Evolutionary conservation across 768 basidiomycete species (phyloP), one percentile per base, ranked within the genome.

Genomic region (Butyriboletus loyo): DNA sequence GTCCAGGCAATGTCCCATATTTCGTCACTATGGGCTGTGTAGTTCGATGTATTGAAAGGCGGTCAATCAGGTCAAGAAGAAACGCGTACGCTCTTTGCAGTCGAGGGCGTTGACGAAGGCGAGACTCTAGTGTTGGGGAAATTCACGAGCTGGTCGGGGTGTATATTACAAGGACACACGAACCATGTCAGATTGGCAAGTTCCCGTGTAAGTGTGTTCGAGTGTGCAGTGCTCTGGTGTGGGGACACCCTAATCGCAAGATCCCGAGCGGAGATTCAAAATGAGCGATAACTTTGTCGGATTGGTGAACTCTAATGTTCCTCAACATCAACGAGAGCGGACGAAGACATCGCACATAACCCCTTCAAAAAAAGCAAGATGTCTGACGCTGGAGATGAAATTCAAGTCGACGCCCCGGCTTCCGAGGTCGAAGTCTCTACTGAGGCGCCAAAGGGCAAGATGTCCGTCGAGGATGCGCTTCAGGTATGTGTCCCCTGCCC

Each of bases 331-430:
- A 92, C 90, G 89, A 92, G 73, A 87, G 90, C 89, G 89, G 86
- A 92, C 80, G 90, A 92, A 83, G 89, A 90, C 89, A 87, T 86
- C 83, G 64, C 66, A 50, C 45, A 43, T 53, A 27, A 46, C 40
- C 42, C 41, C 35, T 25, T 4, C 24, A 8, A 37, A 47, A 47
- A 37, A 59, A 86, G 82, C 49, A 55, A 53, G 80, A 93, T 93
- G 90, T 93, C 90, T 89, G 89, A 93, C 88, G 90, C 90, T 90
- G 90, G 89, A 91, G 90, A 93, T 90, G 89, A 89, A 75, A 86
- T 88, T 75, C 75, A 80, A 72, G 83, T 91, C 49, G 81, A 91
- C 40, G 80, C 76, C 63, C 68, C 75, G 49, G 66, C 70, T 39
- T 82, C 80, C 59, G 82, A 83, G 71, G 88, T 88, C 69, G 89